These are phyloP conservation scores for Xylaria sp. DNA, from an alignment of 2,329 filamentous ascomycete species.

Conservation along the genomic window DNA sequence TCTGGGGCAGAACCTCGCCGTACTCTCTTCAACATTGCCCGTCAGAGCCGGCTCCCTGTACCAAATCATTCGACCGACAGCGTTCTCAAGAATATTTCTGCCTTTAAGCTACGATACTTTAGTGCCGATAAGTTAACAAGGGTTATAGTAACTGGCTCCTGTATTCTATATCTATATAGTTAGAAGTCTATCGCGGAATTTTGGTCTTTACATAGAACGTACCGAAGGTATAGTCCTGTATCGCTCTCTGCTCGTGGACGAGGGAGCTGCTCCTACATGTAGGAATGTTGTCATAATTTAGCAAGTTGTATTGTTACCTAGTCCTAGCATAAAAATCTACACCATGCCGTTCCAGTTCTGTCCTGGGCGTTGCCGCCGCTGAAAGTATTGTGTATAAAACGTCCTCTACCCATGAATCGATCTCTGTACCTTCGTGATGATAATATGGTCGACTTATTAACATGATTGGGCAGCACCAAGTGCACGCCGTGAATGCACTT, in stretches of 20 bases:
- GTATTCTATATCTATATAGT: background rate
- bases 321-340: background rate
- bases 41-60: too few species aligned
- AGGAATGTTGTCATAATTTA: background rate
- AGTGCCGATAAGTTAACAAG: background rate
- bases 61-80: too few species aligned
- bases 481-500: background rate
- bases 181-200: too few species aligned
- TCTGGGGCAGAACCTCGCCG: too few species aligned
- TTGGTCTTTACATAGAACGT: too few species aligned
- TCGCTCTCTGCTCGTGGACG: too few species aligned
- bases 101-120: background rate
- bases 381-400: background rate
- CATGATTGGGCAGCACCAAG: background rate
- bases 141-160: background rate
- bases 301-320: background rate
- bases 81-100: background rate
- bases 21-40: too few species aligned
- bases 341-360: background rate
- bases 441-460: background rate
- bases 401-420: background rate
- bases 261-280: too few species aligned
- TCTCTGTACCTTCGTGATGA: background rate
- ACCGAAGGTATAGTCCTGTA: too few species aligned
- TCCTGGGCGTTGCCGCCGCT: slow-evolving; percentile 6